Evolutionary conservation across 2,329 filamentous ascomycete species (phyloP).

Genomic region (Talaromyces sp.): DNA sequence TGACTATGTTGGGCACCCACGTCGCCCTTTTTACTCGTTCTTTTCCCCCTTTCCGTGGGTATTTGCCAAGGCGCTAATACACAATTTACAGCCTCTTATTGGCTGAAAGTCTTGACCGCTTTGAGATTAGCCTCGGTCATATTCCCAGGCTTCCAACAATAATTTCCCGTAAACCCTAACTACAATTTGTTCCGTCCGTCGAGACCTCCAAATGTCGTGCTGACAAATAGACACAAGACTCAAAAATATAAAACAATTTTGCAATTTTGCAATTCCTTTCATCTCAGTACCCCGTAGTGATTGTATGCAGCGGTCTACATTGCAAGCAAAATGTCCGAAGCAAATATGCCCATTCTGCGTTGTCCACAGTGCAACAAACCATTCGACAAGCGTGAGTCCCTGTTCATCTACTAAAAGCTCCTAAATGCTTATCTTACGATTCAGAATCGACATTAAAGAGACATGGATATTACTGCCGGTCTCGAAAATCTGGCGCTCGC

Average conservation of each 20-base stretch:
- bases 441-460: constrained; percentile 43
- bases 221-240: background rate
- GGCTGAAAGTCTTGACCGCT: too few species aligned
- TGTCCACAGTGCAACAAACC: constrained; percentile 43
- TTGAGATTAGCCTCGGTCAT: too few species aligned
- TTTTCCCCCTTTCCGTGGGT: too few species aligned
- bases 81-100: too few species aligned
- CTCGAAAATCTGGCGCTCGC: constrained; percentile 29
- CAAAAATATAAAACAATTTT: background rate
- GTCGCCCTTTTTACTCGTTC: too few species aligned
- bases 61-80: too few species aligned
- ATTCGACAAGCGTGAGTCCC: constrained; percentile 40
- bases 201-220: background rate
- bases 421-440: constrained; percentile 20
- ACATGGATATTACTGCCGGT: constrained; percentile 47
- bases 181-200: constrained; percentile 10
- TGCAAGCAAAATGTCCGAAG: constrained; percentile 11
- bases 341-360: constrained; percentile 30
- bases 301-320: background rate
- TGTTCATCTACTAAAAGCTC: background rate
- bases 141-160: too few species aligned
- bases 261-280: background rate
- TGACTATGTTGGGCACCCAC: too few species aligned
- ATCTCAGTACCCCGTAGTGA: background rate
- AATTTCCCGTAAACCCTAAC: background rate